A percentile compares a stretch with the other conserved stretches of the same genome.
These are phyloP conservation scores for Sophora flavescens DNA, from an alignment of 306 rosid genomes.

Conservation along the genomic window DNA sequence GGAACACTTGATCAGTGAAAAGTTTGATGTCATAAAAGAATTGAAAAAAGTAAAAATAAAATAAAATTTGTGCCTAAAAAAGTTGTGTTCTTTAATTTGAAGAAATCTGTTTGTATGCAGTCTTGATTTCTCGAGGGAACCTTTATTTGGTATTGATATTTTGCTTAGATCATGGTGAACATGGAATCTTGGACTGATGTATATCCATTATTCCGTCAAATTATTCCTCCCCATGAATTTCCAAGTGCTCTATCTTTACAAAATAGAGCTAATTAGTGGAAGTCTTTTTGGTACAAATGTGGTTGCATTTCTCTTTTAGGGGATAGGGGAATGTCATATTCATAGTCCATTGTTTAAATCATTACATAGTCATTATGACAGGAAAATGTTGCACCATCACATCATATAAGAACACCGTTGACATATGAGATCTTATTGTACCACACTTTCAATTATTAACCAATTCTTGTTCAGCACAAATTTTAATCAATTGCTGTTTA, in stretches of 20 bases:
- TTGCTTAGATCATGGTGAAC: neutral
- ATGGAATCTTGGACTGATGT: neutral
- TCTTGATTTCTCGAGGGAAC: neutral
- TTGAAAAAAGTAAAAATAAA: neutral
- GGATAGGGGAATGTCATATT: constrained; percentile 38
- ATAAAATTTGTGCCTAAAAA: too few species aligned
- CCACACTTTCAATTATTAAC: neutral
- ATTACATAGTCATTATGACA: neutral
- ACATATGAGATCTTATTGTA: constrained; percentile 39
- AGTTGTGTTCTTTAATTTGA: neutral
- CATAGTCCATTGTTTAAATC: constrained; percentile 10
- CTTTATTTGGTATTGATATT: neutral
- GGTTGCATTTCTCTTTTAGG: constrained; percentile 41
- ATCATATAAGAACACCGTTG: constrained; percentile 28
- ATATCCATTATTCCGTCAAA: too few species aligned
- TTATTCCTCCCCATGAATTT: neutral
- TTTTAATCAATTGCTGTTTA: neutral
- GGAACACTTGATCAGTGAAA: neutral
- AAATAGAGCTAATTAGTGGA: constrained; percentile 42
- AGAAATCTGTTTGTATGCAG: constrained; percentile 2
- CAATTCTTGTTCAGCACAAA: constrained; percentile 5
- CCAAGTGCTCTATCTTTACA: constrained; percentile 25
- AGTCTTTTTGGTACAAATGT: constrained; percentile 13
- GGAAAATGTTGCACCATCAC: constrained; percentile 15
- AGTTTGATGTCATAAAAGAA: neutral